Evolutionary conservation across 768 basidiomycete species (phyloP), one percentile per base, ranked within the genome.

Genomic region (Boletus vermiculosoides): DNA sequence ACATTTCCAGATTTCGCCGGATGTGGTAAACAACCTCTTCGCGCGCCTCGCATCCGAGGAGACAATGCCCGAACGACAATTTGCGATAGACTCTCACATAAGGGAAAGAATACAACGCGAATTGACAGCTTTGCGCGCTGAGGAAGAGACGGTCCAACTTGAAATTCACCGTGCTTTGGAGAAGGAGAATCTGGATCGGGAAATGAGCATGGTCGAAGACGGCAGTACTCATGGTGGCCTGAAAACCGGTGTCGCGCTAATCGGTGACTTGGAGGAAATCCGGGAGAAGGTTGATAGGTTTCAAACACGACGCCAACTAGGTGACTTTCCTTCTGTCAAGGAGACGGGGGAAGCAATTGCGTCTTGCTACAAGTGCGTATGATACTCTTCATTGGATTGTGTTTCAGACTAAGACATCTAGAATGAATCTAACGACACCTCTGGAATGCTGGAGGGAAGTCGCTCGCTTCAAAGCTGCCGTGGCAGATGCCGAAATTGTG

Each of bases 131-230:
- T 76, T 94, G 61, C 85, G 82, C 33, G 74, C 78, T 30, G 85
- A 91, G 66, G 92, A 92, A 70, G 83, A 84, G 57, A 69, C 76
- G 36, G 85, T 95, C 12, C 83, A 81, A 42, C 74, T 77, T 46
- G 83, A 92, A 74, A 92, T 95, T 34, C 87, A 90, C 65, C 76
- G 70, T 33, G 90, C 89, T 2, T 77, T 95, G 47, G 89, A 94
- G 77, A 88, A 86, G 75, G 92, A 94, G 76, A 95, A 94, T 73
- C 71, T 94, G 50, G 89, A 93, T 71, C 80, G 81, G 55, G 92
- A 94, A 73, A 79, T 77, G 62, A 70, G 72, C 28, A 78, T 81
- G 77, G 78, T 78, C 16, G 82, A 79, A 36, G 77, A 71, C 36
- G 75, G 59, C 31, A 58, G 67, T 10, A 64, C 73, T 31, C 79